These are phyloP conservation scores for Candida morakotiae DNA, from an alignment of 805 yeast genomes.

Conservation along the genomic window DNA sequence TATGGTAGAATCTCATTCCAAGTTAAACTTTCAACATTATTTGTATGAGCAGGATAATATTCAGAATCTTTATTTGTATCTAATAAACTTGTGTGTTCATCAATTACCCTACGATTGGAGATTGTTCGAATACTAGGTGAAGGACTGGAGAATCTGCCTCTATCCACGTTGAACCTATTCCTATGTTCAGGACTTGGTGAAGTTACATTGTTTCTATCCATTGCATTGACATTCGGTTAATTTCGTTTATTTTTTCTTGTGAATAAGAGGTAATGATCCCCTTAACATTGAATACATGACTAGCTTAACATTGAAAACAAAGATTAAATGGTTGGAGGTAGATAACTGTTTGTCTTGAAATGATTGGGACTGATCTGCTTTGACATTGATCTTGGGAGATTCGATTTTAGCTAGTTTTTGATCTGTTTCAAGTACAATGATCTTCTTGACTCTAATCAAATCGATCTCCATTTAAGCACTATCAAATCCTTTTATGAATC, in stretches of 20 bases:
- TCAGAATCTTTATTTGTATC: constrained; percentile 10
- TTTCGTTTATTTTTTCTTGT: background rate
- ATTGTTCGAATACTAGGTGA: constrained; percentile 23
- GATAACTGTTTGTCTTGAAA: too few species aligned
- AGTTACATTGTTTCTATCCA: background rate
- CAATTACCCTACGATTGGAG: constrained; percentile 18
- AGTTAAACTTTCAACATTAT: constrained; percentile 16
- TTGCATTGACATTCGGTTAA: background rate
- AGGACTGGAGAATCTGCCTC: constrained; percentile 15
- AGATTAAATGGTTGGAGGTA: too few species aligned
- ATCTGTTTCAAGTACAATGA: too few species aligned
- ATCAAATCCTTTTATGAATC: too few species aligned
- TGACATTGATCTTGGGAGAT: too few species aligned
- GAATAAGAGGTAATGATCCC: too few species aligned
- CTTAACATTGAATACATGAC: too few species aligned
- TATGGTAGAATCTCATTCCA: constrained; percentile 46
- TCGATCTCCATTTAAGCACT: too few species aligned
- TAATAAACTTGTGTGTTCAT: constrained; percentile 7
- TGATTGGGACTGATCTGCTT: too few species aligned
- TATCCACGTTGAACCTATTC: background rate
- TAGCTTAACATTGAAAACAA: too few species aligned
- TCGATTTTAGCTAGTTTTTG: too few species aligned
- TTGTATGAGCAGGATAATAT: constrained; percentile 20
- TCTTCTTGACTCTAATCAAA: too few species aligned
- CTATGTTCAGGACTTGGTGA: background rate